Evolutionary conservation across 2,329 filamentous ascomycete species (phyloP).

Genomic region (Monosporascus cannonballus): DNA sequence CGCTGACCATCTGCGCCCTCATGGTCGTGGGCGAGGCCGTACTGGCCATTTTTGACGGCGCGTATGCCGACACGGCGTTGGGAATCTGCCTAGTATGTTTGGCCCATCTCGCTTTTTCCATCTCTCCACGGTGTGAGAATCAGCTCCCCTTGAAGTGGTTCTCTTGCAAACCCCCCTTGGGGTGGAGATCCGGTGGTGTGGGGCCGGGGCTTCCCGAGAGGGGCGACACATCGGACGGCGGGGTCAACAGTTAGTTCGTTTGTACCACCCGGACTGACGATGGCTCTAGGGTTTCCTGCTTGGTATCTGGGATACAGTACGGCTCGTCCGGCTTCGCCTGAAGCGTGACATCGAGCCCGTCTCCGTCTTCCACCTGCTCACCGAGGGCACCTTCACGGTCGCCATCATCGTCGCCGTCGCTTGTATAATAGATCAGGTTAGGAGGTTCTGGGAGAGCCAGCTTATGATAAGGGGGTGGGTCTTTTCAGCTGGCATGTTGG

Average conservation of each 20-base stretch:
- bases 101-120: background rate
- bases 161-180: background rate
- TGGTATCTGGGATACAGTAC: constrained; percentile 8
- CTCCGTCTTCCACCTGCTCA: constrained; percentile 7
- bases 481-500: background rate
- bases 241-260: background rate
- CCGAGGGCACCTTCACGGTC: constrained; percentile 1
- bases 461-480: background rate
- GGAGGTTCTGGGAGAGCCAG: background rate
- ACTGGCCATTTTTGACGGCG: background rate
- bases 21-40: background rate
- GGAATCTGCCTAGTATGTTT: background rate
- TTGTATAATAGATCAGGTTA: background rate
- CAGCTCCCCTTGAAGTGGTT: background rate
- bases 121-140: background rate
- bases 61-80: background rate
- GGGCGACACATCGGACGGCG: background rate
- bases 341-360: constrained; percentile 5
- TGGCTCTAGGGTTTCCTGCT: constrained; percentile 4
- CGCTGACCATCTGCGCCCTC: background rate
- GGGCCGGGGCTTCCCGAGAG: too few relatives aligned
- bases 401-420: background rate
- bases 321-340: constrained; percentile 7
- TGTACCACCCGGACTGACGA: background rate
- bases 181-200: background rate